Conservation (phyloP, 2,329 filamentous ascomycete species). For the Ceratocystis ficicola region DNA sequence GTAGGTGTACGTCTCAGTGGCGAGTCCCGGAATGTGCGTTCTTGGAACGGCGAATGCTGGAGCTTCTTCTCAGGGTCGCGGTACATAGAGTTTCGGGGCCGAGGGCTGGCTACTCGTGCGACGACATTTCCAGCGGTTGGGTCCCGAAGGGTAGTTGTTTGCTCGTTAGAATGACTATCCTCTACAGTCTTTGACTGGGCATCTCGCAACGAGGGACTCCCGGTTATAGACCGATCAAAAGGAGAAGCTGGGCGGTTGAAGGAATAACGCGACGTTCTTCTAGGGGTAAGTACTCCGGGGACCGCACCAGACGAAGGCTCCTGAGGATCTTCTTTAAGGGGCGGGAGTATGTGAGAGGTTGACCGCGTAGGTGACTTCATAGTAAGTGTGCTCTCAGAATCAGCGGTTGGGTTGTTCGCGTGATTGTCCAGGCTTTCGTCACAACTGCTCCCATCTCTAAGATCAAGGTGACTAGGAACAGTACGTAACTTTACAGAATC, state of each 20-base stretch:
- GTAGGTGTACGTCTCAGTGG: constrained; percentile 32
- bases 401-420: background rate
- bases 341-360: background rate
- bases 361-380: background rate
- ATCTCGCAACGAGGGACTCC: background rate
- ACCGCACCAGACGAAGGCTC: background rate
- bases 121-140: constrained; percentile 22
- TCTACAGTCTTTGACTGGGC: constrained; percentile 29
- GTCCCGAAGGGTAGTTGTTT: constrained; percentile 34
- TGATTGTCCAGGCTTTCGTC: constrained; percentile 11
- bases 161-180: constrained; percentile 35
- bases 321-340: constrained; percentile 7
- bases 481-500: constrained; percentile 16
- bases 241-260: constrained; percentile 3
- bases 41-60: constrained; percentile 27
- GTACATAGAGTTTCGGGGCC: constrained; percentile 15
- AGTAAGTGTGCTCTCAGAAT: background rate
- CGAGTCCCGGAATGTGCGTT: constrained; percentile 23
- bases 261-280: background rate
- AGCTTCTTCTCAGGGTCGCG: constrained; percentile 23
- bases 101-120: constrained; percentile 23
- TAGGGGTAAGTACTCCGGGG: background rate
- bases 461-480: constrained; percentile 13
- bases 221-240: constrained; percentile 7
- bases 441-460: constrained; percentile 6